Evolutionary conservation across 139 green algal species (phyloP).

Genomic region (Chlamydomonas schloesseri): DNA sequence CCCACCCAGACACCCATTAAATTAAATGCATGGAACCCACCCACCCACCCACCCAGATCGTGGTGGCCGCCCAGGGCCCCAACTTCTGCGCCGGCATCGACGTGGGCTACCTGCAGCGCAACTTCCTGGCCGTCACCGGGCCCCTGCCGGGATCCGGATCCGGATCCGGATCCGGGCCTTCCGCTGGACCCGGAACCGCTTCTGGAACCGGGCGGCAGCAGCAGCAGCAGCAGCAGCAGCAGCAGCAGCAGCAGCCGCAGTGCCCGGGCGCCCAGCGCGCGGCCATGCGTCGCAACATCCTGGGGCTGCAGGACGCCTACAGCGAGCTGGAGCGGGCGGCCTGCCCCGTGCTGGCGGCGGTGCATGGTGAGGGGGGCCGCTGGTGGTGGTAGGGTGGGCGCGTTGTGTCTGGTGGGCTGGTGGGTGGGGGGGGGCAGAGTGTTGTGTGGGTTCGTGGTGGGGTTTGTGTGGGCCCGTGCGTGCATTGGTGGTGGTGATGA

Average conservation of each 20-base stretch:
- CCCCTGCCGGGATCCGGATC: not conserved
- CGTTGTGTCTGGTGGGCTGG: no score
- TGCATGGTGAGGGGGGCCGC: conserved; percentile 46
- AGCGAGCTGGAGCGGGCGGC: conserved; percentile 43
- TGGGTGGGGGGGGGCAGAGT: no score
- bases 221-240: not conserved
- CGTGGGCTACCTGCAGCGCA: conserved; percentile 42
- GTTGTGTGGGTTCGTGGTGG: no score
- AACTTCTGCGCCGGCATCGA: conserved; percentile 56
- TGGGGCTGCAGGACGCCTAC: conserved; percentile 41
- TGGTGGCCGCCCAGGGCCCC: conserved; percentile 10
- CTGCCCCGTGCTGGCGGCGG: conserved; percentile 48
- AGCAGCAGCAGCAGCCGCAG: not conserved
- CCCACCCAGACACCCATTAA: no score
- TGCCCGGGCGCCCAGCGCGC: conserved; percentile 34
- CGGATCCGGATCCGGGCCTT: no score
- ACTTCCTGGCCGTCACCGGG: not conserved
- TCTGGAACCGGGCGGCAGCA: not conserved
- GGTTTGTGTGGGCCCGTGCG: no score
- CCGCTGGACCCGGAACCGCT: no score
- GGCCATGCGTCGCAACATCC: conserved; percentile 13
- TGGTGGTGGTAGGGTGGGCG: no score
- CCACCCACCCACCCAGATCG: not conserved
- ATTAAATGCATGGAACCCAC: no score
- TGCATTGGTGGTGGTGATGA: no score